Evolutionary conservation across 2,329 filamentous ascomycete genomes (phyloP), one percentile per base, ranked within the genome.

Genomic region (Alternaria alternata): DNA sequence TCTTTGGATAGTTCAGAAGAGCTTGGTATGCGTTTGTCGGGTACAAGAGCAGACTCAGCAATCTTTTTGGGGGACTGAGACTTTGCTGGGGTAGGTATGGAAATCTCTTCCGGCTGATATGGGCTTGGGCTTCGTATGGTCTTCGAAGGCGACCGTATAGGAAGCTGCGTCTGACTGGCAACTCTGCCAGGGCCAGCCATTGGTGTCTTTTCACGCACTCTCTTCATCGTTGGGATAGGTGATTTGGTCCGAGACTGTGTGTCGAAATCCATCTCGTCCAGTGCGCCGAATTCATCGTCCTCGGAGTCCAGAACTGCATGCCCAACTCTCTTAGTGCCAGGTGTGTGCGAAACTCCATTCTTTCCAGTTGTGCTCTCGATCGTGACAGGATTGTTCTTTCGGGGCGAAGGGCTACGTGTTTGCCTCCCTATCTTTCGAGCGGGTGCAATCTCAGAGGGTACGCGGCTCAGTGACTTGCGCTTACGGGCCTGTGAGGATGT

Each of bases 301-400:
- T 78, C 72, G 4, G 73, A 77, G 38, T 75, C 74, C 57, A 75
- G 28, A 5, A 76, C 70, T 34, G 65, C 63, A 56, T 68, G 62
- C 3, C 58, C 59, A 5, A 68, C 52, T 32, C 68, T 69, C 43
- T 51, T 67, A n/a, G 61, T 64, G 4, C 47, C 63, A n/a, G 65
- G 57, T 32, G 63, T 67, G 11, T 44, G 63, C 16, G 54, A 39
- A 3, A n/a, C 32, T 16, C 57, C 54, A n/a, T 54, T 38, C 34
- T 49, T 52, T 14, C 34, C 32, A 14, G 34, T 32, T 16, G 30
- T 42, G 6, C 24, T 8, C 22, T 51, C 34, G 12, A n/a, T 38
- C 34, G 24, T 22, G 24, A 16, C 7, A 11, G 26, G 24, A 16
- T 16, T 58, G 7, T 28, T 48, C 46, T 65, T 67, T 24, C 28